phyloP scores from a whole-genome alignment of 495 filamentous ascomycete species.

The Darksidea phi region DNA sequence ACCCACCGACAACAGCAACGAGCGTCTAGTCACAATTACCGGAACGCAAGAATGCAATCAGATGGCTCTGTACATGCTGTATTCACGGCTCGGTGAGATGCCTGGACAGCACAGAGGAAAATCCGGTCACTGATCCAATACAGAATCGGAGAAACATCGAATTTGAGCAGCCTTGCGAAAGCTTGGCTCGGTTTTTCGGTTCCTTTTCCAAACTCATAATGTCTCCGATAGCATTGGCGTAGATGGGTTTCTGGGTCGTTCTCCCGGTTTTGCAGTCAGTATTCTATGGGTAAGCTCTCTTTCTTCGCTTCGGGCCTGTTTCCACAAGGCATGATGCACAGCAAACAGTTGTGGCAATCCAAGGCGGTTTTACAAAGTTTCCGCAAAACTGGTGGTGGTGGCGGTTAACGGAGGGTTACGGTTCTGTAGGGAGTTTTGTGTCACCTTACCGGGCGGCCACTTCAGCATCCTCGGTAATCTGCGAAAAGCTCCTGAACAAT shows the following conservation, averaged over 20 bases:
- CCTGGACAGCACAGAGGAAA: background rate
- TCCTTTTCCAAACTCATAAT: background rate
- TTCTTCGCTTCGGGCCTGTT: too few species aligned
- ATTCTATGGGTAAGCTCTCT: background rate
- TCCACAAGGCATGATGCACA: background rate
- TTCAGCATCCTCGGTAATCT: too few species aligned
- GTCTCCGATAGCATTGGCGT: background rate
- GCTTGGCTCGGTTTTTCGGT: background rate
- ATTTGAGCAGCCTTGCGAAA: constrained; percentile 1
- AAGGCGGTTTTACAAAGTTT: too few species aligned
- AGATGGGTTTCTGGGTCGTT: background rate
- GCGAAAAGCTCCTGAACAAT: too few species aligned
- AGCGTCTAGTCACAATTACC: constrained; percentile 94
- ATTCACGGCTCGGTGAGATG: constrained; percentile 86
- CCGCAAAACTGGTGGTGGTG: too few species aligned
- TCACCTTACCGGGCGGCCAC: too few species aligned
- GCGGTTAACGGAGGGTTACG: too few species aligned
- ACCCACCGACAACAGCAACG: constrained; percentile 97
- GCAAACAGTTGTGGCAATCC: background rate
- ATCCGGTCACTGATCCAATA: background rate
- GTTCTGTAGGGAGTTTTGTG: too few species aligned
- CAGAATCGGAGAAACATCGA: constrained; percentile 17
- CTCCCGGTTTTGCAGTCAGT: background rate
- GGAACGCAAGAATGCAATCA: constrained; percentile 97
- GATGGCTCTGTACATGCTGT: constrained; percentile 99